Conservation (phyloP, 2,329 filamentous ascomycete species). For the Tolypocladium paradoxum region DNA sequence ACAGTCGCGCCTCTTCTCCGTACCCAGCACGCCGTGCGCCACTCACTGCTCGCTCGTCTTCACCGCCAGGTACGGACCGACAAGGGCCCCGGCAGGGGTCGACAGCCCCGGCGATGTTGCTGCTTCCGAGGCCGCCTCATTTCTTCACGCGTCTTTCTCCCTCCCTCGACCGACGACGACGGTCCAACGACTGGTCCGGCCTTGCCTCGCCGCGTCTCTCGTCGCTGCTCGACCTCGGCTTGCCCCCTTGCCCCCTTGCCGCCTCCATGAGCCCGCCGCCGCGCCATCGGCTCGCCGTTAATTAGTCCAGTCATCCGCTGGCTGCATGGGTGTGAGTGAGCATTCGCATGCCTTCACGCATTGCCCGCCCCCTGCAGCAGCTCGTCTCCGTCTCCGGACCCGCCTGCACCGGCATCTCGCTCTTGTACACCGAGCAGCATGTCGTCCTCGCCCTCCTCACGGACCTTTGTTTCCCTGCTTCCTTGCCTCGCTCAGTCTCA, state of each 20-base stretch:
- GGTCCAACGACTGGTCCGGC: no score
- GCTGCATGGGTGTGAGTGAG: background rate
- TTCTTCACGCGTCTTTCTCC: background rate
- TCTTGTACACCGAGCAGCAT: background rate
- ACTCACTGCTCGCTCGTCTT: background rate
- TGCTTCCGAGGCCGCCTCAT: background rate
- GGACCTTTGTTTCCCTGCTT: background rate
- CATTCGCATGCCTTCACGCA: background rate
- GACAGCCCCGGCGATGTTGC: background rate
- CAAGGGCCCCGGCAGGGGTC: background rate
- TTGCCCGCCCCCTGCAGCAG: background rate
- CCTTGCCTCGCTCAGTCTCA: background rate
- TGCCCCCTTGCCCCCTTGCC: background rate
- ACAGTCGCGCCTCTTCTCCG: background rate
- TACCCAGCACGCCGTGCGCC: background rate
- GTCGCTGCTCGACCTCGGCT: background rate
- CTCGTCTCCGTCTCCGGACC: background rate
- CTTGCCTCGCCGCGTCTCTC: background rate
- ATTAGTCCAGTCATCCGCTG: background rate
- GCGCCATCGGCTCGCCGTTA: background rate
- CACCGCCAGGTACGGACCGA: background rate
- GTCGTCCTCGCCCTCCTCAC: background rate
- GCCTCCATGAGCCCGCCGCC: background rate
- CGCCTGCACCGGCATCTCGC: background rate
- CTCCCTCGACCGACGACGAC: no score